Percentiles rank a stretch among this genome's conserved stretches.
These are phyloP conservation scores for Balamuthia mandrillaris DNA, from an alignment of 208 protist genomes.

Conservation along the genomic window DNA sequence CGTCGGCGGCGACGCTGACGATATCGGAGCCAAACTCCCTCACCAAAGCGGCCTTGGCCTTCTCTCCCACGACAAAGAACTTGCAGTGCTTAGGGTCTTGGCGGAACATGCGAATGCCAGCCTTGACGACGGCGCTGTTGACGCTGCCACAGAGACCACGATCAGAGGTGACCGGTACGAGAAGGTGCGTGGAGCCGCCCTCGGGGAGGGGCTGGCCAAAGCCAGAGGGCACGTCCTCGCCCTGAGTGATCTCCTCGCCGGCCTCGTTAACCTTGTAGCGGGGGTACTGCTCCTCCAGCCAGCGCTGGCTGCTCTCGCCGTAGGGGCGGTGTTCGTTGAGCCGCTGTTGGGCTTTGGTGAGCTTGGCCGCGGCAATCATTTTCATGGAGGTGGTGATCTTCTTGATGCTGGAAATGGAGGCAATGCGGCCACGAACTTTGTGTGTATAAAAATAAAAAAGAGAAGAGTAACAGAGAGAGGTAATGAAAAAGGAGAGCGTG, in stretches of 20 bases:
- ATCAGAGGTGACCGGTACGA: constrained; percentile 59
- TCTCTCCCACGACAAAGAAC: constrained; percentile 43
- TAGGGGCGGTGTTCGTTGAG: constrained; percentile 27
- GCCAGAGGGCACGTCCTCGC: no score
- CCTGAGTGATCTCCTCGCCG: no score
- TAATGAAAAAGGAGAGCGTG: no score
- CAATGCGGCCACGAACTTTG: neutral
- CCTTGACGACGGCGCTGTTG: constrained; percentile 50
- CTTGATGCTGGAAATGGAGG: constrained; percentile 47
- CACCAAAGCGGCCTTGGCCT: constrained; percentile 34
- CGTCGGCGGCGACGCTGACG: constrained; percentile 1
- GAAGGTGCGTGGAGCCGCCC: constrained; percentile 36
- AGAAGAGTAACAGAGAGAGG: no score
- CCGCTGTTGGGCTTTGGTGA: constrained; percentile 48
- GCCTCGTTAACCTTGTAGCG: no score
- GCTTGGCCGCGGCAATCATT: constrained; percentile 68
- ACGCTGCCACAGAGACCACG: constrained; percentile 66
- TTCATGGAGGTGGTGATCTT: constrained; percentile 67
- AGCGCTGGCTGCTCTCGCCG: neutral
- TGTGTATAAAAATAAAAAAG: no score
- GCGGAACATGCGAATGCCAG: neutral
- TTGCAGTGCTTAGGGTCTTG: constrained; percentile 12
- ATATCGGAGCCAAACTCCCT: constrained; percentile 20
- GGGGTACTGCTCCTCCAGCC: constrained; percentile 29
- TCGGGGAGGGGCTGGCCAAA: neutral